Percentiles rank a stretch among this genome's conserved stretches.
These are phyloP conservation scores for Camelina hispida DNA, from an alignment of 345 rosid genomes.

Conservation along the genomic window DNA sequence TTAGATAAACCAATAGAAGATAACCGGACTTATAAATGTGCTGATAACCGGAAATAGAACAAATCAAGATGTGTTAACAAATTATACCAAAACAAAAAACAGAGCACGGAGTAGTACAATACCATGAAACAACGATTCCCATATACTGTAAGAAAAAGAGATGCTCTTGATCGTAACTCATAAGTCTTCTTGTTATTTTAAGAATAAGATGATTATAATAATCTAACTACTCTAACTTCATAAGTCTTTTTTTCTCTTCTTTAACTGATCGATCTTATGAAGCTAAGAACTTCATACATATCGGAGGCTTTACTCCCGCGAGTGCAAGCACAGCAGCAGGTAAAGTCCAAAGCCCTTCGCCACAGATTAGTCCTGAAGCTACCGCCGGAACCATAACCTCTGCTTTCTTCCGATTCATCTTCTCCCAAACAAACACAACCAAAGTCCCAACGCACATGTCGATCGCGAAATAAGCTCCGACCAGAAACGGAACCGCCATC, in stretches of 20 bases:
- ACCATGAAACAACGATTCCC: constrained; percentile 7
- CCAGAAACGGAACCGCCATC: constrained; percentile 82
- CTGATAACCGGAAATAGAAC: constrained; percentile 5
- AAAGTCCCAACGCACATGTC: constrained; percentile 88
- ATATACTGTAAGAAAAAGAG: constrained; percentile 2
- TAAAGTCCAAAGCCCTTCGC: constrained; percentile 92
- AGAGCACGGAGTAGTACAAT: not conserved
- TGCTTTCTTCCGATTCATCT: constrained; percentile 60
- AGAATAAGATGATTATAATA: constrained; percentile 12
- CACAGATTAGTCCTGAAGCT: constrained; percentile 89
- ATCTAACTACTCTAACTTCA: constrained; percentile 22
- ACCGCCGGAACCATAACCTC: constrained; percentile 86
- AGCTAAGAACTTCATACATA: constrained; percentile 77
- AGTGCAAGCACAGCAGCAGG: constrained; percentile 84
- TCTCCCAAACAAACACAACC: constrained; percentile 67
- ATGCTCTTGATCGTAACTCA: constrained; percentile 7
- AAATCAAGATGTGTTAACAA: constrained; percentile 5
- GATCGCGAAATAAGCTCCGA: constrained; percentile 90
- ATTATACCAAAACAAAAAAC: not conserved
- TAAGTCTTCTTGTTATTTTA: constrained; percentile 26
- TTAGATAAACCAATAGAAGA: not conserved
- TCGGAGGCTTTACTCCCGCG: constrained; percentile 81
- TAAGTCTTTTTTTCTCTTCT: not conserved
- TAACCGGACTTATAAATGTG: not conserved
- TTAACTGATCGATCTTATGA: constrained; percentile 47